These are phyloP conservation scores for Pseudocercospora cruenta DNA, from an alignment of 2,329 filamentous ascomycete genomes.

Conservation along the genomic window DNA sequence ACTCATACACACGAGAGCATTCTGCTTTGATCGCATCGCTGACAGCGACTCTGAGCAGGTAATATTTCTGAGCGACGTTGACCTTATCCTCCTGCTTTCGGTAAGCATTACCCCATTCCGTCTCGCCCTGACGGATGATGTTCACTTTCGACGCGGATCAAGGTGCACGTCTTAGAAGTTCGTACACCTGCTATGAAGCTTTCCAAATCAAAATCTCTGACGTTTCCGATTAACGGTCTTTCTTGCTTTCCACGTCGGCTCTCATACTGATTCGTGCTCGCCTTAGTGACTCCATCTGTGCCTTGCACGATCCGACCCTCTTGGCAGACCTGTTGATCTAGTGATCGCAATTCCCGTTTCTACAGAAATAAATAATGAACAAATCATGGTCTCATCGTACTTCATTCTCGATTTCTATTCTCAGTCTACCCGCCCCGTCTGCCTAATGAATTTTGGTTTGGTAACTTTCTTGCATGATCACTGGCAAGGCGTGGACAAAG, in stretches of 20 bases:
- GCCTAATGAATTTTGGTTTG: background rate
- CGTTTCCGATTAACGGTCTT: background rate
- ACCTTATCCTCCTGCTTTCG: background rate
- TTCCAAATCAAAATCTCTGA: constrained; percentile 36
- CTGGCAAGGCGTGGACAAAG: background rate
- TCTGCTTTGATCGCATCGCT: constrained; percentile 5
- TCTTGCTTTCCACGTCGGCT: background rate
- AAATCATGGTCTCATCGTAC: background rate
- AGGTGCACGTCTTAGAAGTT: constrained; percentile 10
- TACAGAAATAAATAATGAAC: background rate
- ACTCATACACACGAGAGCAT: background rate
- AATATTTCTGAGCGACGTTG: background rate
- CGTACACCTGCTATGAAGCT: constrained; percentile 26
- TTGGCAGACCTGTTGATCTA: background rate
- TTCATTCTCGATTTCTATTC: background rate
- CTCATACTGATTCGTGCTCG: background rate
- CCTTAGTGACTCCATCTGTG: background rate
- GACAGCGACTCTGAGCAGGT: constrained; percentile 8
- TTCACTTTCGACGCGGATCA: constrained; percentile 24
- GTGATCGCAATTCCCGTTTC: background rate
- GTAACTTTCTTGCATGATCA: background rate
- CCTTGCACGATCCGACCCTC: too few species aligned
- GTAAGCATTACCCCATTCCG: constrained; percentile 13
- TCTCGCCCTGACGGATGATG: constrained; percentile 22
- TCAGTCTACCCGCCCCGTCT: background rate